Conservation (phyloP, 495 filamentous ascomycete genomes). For the Penicillium roqueforti region DNA sequence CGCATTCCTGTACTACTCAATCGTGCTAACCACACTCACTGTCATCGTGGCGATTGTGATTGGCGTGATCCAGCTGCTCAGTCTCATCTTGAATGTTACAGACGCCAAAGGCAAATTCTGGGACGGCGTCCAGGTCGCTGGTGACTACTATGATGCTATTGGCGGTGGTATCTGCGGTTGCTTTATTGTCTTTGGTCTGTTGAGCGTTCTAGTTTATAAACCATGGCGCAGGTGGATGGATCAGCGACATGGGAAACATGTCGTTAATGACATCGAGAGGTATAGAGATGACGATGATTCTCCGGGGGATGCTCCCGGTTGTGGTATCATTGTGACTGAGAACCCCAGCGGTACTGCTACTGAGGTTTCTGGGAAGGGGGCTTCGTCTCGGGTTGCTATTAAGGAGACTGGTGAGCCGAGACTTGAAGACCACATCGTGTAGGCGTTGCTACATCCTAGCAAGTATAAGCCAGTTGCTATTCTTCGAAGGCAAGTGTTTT, state of each 20-base stretch:
- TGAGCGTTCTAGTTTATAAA: constrained; percentile 67
- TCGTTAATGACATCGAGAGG: constrained; percentile 21
- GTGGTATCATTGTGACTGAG: constrained; percentile 1
- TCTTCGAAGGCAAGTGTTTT: background rate
- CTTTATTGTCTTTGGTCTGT: constrained; percentile 70
- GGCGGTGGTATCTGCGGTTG: constrained; percentile 79
- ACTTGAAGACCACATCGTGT: constrained; percentile 21
- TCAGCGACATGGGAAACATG: constrained; percentile 31
- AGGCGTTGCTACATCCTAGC: background rate
- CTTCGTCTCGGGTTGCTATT: constrained; percentile 13
- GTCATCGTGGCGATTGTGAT: constrained; percentile 85
- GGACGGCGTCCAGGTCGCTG: constrained; percentile 72
- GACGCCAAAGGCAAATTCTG: constrained; percentile 74
- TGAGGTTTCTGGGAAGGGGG: constrained; percentile 15
- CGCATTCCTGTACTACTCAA: constrained; percentile 90
- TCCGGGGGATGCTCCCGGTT: background rate
- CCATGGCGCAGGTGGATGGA: constrained; percentile 70
- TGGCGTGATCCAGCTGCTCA: constrained; percentile 79
- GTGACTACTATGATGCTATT: constrained; percentile 82
- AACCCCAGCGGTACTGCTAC: background rate
- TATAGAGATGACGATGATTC: constrained; percentile 19
- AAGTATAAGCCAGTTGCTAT: background rate
- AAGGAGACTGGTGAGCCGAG: constrained; percentile 16
- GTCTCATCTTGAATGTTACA: constrained; percentile 68
- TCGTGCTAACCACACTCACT: constrained; percentile 80